phyloP scores from a whole-genome alignment of 306 rosid genomes.

The Gastrolobium bilobum region DNA sequence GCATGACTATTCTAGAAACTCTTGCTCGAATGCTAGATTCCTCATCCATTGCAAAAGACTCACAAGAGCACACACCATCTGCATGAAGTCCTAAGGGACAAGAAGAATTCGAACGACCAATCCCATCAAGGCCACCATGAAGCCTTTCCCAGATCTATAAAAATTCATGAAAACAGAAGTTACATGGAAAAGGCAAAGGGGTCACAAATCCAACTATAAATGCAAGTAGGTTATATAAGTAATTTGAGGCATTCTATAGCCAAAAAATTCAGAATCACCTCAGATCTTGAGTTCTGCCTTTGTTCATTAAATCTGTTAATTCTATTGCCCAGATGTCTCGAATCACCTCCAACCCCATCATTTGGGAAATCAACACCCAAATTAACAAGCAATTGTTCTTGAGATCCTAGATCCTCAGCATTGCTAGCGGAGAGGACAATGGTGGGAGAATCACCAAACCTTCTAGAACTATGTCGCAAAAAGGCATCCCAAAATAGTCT shows the following conservation, averaged over 20 bases:
- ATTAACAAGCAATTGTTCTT: slow-evolving; percentile 92
- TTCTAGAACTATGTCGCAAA: slow-evolving; percentile 86
- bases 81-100: slow-evolving; percentile 81
- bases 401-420: slow-evolving; percentile 71
- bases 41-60: slow-evolving; percentile 60
- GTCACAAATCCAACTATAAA: background rate
- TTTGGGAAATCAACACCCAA: slow-evolving; percentile 75
- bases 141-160: slow-evolving; percentile 82
- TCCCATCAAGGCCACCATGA: slow-evolving; percentile 68
- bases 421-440: slow-evolving; percentile 73
- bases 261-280: slow-evolving; percentile 66
- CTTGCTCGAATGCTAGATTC: slow-evolving; percentile 80
- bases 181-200: background rate
- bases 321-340: slow-evolving; percentile 72
- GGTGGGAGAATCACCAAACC: slow-evolving; percentile 82
- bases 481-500: slow-evolving; percentile 92
- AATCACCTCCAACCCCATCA: slow-evolving; percentile 66
- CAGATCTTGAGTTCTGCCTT: slow-evolving; percentile 80
- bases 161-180: slow-evolving; percentile 37
- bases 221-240: slow-evolving; percentile 32
- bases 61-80: slow-evolving; percentile 77
- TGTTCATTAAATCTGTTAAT: slow-evolving; percentile 73
- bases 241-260: slow-evolving; percentile 36
- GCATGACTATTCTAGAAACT: slow-evolving; percentile 87
- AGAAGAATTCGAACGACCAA: slow-evolving; percentile 55